Evolutionary conservation across 768 basidiomycete species (phyloP).

Genomic region (Boletus reticuloceps): DNA sequence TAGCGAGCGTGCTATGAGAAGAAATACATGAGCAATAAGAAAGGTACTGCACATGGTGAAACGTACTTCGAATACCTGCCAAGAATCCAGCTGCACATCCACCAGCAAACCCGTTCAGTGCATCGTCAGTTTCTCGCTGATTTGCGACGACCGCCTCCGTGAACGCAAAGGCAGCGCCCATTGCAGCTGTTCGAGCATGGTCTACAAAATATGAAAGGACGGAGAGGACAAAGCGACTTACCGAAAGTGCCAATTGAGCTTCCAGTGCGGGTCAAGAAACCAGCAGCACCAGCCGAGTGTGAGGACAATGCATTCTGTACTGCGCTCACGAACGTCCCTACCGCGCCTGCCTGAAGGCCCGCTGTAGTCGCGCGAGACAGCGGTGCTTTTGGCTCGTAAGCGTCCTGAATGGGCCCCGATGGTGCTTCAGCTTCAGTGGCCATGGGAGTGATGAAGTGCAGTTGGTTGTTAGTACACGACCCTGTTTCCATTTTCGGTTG

Average conservation of each 20-base stretch:
- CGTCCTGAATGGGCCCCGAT: conserved; percentile 14
- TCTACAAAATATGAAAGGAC: background rate
- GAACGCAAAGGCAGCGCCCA: conserved; percentile 84
- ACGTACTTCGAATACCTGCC: conserved; percentile 77
- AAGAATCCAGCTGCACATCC: conserved; percentile 94
- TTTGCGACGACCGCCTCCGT: conserved; percentile 83
- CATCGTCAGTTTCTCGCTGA: conserved; percentile 72
- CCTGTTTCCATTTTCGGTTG: conserved; percentile 23
- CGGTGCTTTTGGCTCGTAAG: conserved; percentile 51
- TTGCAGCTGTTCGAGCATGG: conserved; percentile 57
- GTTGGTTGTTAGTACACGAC: background rate
- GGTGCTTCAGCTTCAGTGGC: conserved; percentile 13
- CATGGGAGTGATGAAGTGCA: conserved; percentile 17
- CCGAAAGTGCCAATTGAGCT: conserved; percentile 91
- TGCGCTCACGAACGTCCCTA: conserved; percentile 68
- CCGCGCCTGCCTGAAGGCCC: conserved; percentile 61
- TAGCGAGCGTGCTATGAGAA: conserved; percentile 69
- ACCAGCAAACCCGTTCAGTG: conserved; percentile 78
- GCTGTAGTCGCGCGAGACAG: conserved; percentile 53
- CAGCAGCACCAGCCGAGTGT: conserved; percentile 78
- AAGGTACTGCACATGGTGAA: background rate
- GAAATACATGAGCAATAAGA: conserved; percentile 11
- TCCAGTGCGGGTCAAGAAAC: conserved; percentile 84
- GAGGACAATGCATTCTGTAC: conserved; percentile 78
- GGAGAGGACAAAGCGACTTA: conserved; percentile 36